A percentile compares a stretch with the other conserved stretches of the same genome.
phyloP scores from a whole-genome alignment of 2,329 filamentous ascomycete genomes.

The Boeremia lycopersici region DNA sequence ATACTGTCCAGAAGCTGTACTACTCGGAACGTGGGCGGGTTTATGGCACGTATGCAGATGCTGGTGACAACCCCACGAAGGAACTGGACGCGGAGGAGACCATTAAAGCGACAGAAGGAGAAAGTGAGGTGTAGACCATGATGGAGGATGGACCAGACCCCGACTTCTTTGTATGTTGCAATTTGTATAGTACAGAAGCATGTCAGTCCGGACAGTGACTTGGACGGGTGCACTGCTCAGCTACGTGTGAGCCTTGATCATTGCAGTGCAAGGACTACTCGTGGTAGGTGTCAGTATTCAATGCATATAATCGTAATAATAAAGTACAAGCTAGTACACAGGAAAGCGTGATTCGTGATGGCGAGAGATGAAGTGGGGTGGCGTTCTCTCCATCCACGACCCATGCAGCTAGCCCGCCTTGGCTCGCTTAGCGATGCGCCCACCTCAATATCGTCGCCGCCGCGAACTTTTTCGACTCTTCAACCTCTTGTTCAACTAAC shows the following conservation, averaged over 20 bases:
- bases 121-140: background rate
- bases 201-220: too few relatives aligned
- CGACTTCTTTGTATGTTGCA: background rate
- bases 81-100: background rate
- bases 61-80: background rate
- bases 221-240: too few relatives aligned
- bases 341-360: background rate
- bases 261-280: too few relatives aligned
- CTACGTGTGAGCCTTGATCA: too few relatives aligned
- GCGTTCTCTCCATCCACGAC: constrained; percentile 7
- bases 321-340: background rate
- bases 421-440: constrained; percentile 26
- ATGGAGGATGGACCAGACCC: background rate
- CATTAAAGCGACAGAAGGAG: background rate
- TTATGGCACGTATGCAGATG: constrained; percentile 7
- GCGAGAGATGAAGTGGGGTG: background rate
- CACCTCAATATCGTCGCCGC: constrained; percentile 22
- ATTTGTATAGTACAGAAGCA: too few relatives aligned
- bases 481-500: constrained; percentile 37
- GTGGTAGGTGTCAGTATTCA: too few relatives aligned
- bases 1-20: constrained; percentile 24
- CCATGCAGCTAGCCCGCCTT: constrained; percentile 23
- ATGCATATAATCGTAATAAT: background rate
- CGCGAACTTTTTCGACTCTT: constrained; percentile 34
- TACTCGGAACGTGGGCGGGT: constrained; percentile 12